Evolutionary conservation across 345 rosid genomes (phyloP), one percentile per base, ranked within the genome.

Genomic region (Rhodamnia argentea): DNA sequence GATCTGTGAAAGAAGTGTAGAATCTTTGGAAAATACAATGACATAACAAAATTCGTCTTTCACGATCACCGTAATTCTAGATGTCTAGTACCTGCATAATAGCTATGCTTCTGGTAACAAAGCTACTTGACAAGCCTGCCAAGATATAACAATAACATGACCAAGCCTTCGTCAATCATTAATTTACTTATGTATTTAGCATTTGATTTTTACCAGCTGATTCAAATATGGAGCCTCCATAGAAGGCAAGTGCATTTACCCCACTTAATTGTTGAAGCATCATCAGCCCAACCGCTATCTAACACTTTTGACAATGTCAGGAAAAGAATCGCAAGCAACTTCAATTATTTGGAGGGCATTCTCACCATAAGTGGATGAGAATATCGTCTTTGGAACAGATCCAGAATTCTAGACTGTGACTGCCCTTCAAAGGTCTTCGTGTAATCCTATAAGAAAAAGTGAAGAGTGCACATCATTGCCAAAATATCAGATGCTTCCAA

Each of bases 231-330:
- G 91, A 85, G 86, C 91, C 89, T 40, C 92, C 87, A 55, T 93
- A 94, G 86, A 59, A 92, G 15, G 90, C 86, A 82, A 94, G 51
- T 18, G 88, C 91, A 58, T 59, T 88, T 4, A 84, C 40, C 82
- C 95, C 96, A 52, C 89, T 90, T 37, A 93, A 84, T 87, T 92
- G 93, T 85, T 84, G 93, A 58, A 91, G 44, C 14, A 86, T 2
- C 93, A 92, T 92, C 83, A 94, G 18, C 18, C 95, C 96, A 58
- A 92, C 76, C 78, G 94, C 96, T 81, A 92, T 87, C 96, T 93
- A 85, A 58, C 14, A 11, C 50, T 24, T n/a, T 40, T 1, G 3
- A 10, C 40, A 37, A 26, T 8, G 40, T 32, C 10, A 50, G 47
- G 26, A 47, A 51, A 27, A 29, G 52, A 26, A 51, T 52, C 7